Base-by-base conservation (phyloP, 75 land plant genomes). In the Sequoiadendron giganteum region DNA sequence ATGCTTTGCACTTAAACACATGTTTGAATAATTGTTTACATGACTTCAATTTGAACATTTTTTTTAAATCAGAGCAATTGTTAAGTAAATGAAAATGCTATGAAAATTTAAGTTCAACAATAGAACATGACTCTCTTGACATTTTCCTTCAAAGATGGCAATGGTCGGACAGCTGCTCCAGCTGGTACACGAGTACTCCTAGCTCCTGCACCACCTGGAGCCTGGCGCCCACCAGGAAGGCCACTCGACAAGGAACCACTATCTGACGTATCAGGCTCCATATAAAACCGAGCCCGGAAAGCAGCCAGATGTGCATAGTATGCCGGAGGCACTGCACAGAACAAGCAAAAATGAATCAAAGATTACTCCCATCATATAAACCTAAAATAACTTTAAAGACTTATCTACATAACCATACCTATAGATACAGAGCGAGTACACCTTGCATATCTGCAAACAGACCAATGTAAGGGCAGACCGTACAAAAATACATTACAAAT, bases 231-330 rank as follows among this genome's bases (percentile, higher is more conserved):
- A 36, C 91, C 92, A 42, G 92, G 92, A 13, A 88, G 83, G 14
- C 92, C 94, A 84, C 95, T 96, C 0, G 95, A 87, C 90, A 93
- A 79, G 7, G 98, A 96, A 9, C 99, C 99, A 89, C 95, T 94
- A 76, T 98, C 99, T 7, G 99, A 96, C 4, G 93, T 90, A 84
- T 98, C 98, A 48, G 99, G 98, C 85, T 98, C 99, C 94, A 95
- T 94, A 89, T 96, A 98, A 89, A 98, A 96, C 0, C 97, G 93
- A 11, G 97, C 98, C 13, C 98, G 90, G 86, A 96, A 97, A 1
- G 99, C 99, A 84, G 99, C 99, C 45, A 98, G 91, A 90, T 98
- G 99, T 5, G 99, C 99, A 91, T 98, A 98, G 89, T 97, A 98
- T 1, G 99, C 97, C 36, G 99, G 99, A n/a, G 99, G 97, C 54